phyloP scores from a whole-genome alignment of 2,329 filamentous ascomycete genomes.

The Tympanopsis confertula region DNA sequence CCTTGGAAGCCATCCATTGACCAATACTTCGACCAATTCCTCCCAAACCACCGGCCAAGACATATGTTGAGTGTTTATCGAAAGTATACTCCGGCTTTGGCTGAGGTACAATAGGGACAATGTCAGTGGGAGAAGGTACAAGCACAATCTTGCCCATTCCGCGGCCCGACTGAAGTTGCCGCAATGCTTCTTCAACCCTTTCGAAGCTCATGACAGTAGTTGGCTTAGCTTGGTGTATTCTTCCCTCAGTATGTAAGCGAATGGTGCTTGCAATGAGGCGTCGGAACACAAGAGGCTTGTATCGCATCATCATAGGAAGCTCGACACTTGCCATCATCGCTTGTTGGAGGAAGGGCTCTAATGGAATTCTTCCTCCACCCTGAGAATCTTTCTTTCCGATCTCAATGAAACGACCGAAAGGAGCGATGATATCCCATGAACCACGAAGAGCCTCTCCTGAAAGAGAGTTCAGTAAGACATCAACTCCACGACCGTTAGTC shows the following conservation, averaged over 20 bases:
- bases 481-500: conserved; percentile 7
- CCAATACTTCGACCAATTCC: conserved; percentile 21
- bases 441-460: conserved; percentile 6
- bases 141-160: not conserved
- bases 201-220: too few species aligned
- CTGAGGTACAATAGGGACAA: not conserved
- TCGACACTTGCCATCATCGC: too few species aligned
- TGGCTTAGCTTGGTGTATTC: too few species aligned
- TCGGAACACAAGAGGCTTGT: too few species aligned
- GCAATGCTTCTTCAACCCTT: not conserved
- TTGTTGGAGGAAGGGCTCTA: too few species aligned
- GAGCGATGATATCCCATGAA: conserved; percentile 13
- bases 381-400: too few species aligned
- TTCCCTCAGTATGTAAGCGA: too few species aligned
- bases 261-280: too few species aligned
- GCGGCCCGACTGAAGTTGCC: not conserved
- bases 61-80: conserved; percentile 12
- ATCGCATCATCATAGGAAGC: too few species aligned
- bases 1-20: conserved; percentile 18
- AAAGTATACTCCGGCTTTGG: not conserved
- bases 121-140: not conserved
- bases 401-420: conserved; percentile 19
- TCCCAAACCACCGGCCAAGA: conserved; percentile 25
- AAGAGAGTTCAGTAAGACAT: conserved; percentile 4
- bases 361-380: too few species aligned